Evolutionary conservation across 306 rosid species (phyloP).

Genomic region (Abrus pulchellus): DNA sequence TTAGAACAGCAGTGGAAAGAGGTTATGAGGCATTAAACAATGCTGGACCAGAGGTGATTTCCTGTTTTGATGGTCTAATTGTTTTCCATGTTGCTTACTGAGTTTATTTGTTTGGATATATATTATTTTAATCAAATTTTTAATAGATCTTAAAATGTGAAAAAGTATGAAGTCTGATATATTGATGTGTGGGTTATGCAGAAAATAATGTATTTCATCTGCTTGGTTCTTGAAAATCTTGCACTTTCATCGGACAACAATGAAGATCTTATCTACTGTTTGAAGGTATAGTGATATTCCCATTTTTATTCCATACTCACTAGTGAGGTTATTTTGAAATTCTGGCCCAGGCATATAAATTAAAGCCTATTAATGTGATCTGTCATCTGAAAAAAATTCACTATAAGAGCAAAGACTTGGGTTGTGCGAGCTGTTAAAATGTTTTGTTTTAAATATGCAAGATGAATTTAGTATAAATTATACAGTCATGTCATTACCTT

Average conservation of each 20-base stretch:
- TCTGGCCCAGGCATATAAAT: neutral
- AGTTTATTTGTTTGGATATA: conserved; percentile 11
- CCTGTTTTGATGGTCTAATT: conserved; percentile 31
- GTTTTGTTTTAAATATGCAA: conserved; percentile 32
- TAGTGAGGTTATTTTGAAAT: neutral
- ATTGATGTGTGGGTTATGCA: conserved; percentile 60
- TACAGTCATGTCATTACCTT: conserved; percentile 25
- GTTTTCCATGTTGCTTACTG: conserved; percentile 26
- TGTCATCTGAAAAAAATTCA: conserved; percentile 8
- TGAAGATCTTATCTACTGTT: conserved; percentile 86
- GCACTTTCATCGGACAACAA: conserved; percentile 88
- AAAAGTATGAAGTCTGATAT: conserved; percentile 47
- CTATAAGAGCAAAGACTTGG: neutral
- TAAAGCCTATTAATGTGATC: conserved; percentile 2
- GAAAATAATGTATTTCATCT: conserved; percentile 88
- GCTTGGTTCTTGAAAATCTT: conserved; percentile 85
- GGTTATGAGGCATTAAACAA: conserved; percentile 82
- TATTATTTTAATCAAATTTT: neutral
- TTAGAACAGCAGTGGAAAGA: conserved; percentile 95
- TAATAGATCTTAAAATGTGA: conserved; percentile 1
- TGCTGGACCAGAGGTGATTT: conserved; percentile 84
- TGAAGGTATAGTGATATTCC: conserved; percentile 70
- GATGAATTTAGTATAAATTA: conserved; percentile 31
- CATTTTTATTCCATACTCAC: conserved; percentile 21
- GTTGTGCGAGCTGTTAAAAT: conserved; percentile 26